Conservation (phyloP, 2,329 filamentous ascomycete species). For the Albifimbria verrucaria region DNA sequence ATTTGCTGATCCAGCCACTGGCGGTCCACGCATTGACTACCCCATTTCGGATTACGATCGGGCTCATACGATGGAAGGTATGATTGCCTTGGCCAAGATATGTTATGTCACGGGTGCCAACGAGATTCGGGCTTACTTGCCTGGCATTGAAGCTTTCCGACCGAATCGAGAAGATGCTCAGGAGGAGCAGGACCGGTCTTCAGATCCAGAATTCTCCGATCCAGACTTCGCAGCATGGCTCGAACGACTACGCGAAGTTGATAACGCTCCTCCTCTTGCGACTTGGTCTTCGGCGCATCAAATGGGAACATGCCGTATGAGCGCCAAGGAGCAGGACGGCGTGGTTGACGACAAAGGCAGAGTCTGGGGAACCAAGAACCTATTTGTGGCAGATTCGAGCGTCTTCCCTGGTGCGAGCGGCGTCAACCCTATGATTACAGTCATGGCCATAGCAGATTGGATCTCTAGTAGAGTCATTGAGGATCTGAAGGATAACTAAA, state of each 20-base stretch:
- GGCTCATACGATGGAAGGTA: conserved; percentile 66
- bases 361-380: conserved; percentile 62
- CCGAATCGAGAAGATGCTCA: conserved; percentile 22
- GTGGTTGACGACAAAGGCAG: conserved; percentile 56
- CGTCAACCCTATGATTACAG: conserved; percentile 79
- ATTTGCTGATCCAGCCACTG: conserved; percentile 66
- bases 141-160: conserved; percentile 61
- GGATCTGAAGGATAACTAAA: conserved; percentile 28
- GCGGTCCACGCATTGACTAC: conserved; percentile 66
- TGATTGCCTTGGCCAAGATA: conserved; percentile 71
- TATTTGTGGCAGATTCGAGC: conserved; percentile 73
- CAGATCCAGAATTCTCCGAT: conserved; percentile 51
- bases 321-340: conserved; percentile 44
- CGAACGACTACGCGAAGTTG: conserved; percentile 40
- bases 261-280: conserved; percentile 47
- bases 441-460: conserved; percentile 67
- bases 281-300: conserved; percentile 72
- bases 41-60: conserved; percentile 68
- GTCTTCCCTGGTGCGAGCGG: conserved; percentile 75
- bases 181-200: conserved; percentile 11
- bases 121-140: conserved; percentile 70
- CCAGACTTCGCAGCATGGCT: conserved; percentile 62
- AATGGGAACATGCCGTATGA: conserved; percentile 78
- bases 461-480: conserved; percentile 56
- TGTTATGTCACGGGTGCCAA: conserved; percentile 73